Percentiles rank a stretch among this genome's conserved stretches.
These are phyloP conservation scores for Aspergillus tanneri DNA, from an alignment of 2,329 filamentous ascomycete genomes.

Conservation along the genomic window DNA sequence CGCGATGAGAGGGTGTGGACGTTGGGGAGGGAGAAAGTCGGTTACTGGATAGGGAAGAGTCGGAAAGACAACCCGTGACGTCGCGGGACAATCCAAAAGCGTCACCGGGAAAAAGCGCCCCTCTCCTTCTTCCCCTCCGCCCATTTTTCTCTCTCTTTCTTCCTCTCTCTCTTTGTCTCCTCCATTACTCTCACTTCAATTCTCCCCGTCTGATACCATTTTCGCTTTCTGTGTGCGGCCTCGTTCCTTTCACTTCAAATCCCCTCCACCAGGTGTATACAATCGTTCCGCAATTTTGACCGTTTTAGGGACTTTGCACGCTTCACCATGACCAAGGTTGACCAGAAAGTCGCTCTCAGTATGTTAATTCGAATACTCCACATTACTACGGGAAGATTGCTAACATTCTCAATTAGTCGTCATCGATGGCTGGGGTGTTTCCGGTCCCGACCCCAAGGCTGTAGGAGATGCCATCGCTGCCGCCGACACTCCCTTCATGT, in stretches of 20 bases:
- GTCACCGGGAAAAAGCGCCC: constrained; percentile 32
- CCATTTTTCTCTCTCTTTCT: constrained; percentile 16
- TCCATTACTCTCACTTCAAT: constrained; percentile 8
- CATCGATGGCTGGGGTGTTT: constrained; percentile 97
- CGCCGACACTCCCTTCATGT: constrained; percentile 92
- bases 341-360: constrained; percentile 70
- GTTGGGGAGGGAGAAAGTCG: not conserved
- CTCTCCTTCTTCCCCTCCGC: constrained; percentile 23
- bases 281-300: constrained; percentile 22
- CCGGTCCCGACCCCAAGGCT: constrained; percentile 74
- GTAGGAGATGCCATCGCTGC: constrained; percentile 93
- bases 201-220: not conserved
- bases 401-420: constrained; percentile 65
- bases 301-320: constrained; percentile 19
- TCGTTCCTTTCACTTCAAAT: constrained; percentile 1
- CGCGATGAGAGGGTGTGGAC: not conserved
- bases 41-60: constrained; percentile 37
- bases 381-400: constrained; percentile 22
- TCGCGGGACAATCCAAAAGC: constrained; percentile 32
- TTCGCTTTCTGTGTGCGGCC: constrained; percentile 9
- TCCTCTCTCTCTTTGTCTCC: constrained; percentile 16
- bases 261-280: constrained; percentile 6
- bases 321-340: constrained; percentile 62
- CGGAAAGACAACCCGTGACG: constrained; percentile 37
- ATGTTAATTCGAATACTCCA: constrained; percentile 38